Evolutionary conservation across 202 grass and related monocot species (phyloP).

Genomic region (Eragrostis tef): DNA sequence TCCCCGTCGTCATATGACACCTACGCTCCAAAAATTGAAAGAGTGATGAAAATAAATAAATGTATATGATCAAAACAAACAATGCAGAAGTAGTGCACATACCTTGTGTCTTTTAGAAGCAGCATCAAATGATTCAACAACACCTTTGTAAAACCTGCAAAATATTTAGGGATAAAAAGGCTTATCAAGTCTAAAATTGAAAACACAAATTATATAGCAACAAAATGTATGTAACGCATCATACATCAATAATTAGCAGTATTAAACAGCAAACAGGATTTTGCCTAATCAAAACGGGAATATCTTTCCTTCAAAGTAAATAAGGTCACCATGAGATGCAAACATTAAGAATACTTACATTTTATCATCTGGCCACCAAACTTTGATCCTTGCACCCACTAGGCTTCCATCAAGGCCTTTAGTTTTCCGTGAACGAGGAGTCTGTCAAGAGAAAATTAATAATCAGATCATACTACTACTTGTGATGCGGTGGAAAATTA

Average conservation of each 20-base stretch:
- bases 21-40: conserved; percentile 43
- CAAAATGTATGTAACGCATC: conserved; percentile 1
- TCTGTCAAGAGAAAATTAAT: conserved; percentile 40
- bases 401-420: conserved; percentile 68
- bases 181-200: conserved; percentile 20
- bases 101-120: conserved; percentile 83
- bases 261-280: conserved; percentile 14
- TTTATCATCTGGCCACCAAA: conserved; percentile 92
- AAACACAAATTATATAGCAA: neutral
- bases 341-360: conserved; percentile 60
- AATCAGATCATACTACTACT: conserved; percentile 30
- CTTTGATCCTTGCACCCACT: conserved; percentile 76
- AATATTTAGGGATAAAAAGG: conserved; percentile 23
- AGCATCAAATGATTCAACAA: conserved; percentile 67
- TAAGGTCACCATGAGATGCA: conserved; percentile 6
- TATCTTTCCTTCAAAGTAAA: too few species aligned
- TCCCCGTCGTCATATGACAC: conserved; percentile 91
- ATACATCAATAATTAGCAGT: neutral
- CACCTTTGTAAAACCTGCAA: conserved; percentile 74
- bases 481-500: neutral
- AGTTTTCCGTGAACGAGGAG: conserved; percentile 55
- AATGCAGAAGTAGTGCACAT: conserved; percentile 5
- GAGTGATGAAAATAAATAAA: conserved; percentile 10
- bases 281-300: too few species aligned
- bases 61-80: conserved; percentile 2